Base-by-base conservation (phyloP, 352 stramenopile species). In the Blastocystis sp. region DNA sequence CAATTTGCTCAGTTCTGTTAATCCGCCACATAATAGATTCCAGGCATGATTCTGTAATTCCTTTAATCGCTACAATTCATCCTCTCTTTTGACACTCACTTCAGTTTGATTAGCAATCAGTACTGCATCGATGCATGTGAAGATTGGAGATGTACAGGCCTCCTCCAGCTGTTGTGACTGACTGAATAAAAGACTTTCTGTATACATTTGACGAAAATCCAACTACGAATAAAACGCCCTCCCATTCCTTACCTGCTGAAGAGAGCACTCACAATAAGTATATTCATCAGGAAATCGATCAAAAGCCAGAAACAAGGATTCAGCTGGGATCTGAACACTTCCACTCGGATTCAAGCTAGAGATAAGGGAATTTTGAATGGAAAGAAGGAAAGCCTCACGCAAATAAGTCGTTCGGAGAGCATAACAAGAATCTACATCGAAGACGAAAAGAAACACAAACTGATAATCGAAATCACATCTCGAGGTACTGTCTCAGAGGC, bases 191-290 rank as follows among this genome's bases (percentile, higher is more conserved):
- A 64, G 53, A 13, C 44, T 42, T 17, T 42, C 22, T 17, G 68
- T 33, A 69, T 84, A 84, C 51, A 68, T 35, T 40, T 35, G 13
- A 17, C 73, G 51, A 57, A 84, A 84, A 17, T 84, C 53, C 5
- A 64, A 53, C 48, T 24, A 24, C 24, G 17, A 56, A 42, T 24
- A 40, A 62, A 37, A 30, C 13, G 19, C 42, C 53, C 15, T 19
- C 9, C n/a, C 60, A 70, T n/a, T 22, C 15, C n/a, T 35, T 9
- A 70, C 60, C n/a, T 70, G 60, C 22, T 22, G 35, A 33, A 48
- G 30, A 4, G 9, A 33, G 15, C 35, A 33, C 1, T 33, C 24
- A 6, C 27, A 30, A n/a, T 84, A 84, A 13, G 13, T 19, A 30
- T 42, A 24, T 19, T 24, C 35, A 24, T 27, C 40, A 19, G 51